A percentile compares a stretch with the other conserved stretches of the same genome.
These are phyloP conservation scores for Kodamaea alishanica DNA, from an alignment of 1,139 yeast species.

Conservation along the genomic window DNA sequence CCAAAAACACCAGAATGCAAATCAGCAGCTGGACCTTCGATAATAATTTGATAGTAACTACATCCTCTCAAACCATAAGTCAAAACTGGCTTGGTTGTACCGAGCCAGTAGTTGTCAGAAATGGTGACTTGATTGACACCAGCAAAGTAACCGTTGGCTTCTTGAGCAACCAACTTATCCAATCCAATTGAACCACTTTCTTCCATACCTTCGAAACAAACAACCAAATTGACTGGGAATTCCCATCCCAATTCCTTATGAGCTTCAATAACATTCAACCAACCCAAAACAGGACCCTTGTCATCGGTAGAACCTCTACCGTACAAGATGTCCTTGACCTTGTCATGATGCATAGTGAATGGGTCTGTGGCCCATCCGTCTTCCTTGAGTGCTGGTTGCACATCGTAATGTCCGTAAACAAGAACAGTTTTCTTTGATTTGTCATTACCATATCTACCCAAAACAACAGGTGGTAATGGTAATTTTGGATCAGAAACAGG, in stretches of 20 bases:
- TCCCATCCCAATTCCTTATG: slow-evolving; percentile 81
- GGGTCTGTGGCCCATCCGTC: slow-evolving; percentile 98
- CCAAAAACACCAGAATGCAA: slow-evolving; percentile 97
- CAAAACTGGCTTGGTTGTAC: slow-evolving; percentile 92
- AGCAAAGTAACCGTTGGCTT: slow-evolving; percentile 76
- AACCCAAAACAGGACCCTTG: slow-evolving; percentile 96
- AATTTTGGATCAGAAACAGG: slow-evolving; percentile 64
- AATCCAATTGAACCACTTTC: slow-evolving; percentile 94
- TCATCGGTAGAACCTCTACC: slow-evolving; percentile 98
- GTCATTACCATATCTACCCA: slow-evolving; percentile 82
- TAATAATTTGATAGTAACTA: slow-evolving; percentile 78
- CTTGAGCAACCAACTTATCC: slow-evolving; percentile 74
- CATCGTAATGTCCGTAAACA: slow-evolving; percentile 96
- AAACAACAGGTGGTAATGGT: slow-evolving; percentile 86
- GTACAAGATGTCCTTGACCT: slow-evolving; percentile 60
- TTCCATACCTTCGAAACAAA: slow-evolving; percentile 99
- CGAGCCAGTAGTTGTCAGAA: slow-evolving; percentile 97
- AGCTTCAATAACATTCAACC: slow-evolving; percentile 92
- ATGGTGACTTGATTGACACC: slow-evolving; percentile 93
- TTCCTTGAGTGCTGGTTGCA: slow-evolving; percentile 88
- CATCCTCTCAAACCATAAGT: slow-evolving; percentile 98
- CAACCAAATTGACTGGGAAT: slow-evolving; percentile 86
- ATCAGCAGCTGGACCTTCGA: slow-evolving; percentile 94
- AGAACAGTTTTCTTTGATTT: slow-evolving; percentile 80
- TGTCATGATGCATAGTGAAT: slow-evolving; percentile 58